Percentiles rank a stretch among this genome's conserved stretches.
phyloP scores from a whole-genome alignment of 257 asterid species.

The Mitragyna speciosa region DNA sequence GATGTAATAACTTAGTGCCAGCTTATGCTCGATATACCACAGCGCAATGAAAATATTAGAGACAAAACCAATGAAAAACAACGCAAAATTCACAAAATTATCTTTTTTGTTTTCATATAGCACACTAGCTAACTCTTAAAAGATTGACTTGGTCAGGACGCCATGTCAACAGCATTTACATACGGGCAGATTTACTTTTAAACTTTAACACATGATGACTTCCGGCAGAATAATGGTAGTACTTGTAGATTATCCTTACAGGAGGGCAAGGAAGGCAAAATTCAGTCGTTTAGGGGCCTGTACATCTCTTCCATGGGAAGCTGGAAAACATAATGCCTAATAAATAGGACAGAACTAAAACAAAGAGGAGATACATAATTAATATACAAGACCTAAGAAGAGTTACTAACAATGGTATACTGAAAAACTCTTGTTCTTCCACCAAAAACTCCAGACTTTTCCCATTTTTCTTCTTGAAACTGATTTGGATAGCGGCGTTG shows the following conservation, averaged over 20 bases:
- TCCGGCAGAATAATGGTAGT: not conserved
- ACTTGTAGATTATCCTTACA: not conserved
- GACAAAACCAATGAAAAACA: not conserved
- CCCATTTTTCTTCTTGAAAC: conserved; percentile 44
- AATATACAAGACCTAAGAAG: conserved; percentile 20
- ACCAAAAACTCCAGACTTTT: conserved; percentile 33
- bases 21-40: not conserved
- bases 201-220: not conserved
- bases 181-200: not conserved
- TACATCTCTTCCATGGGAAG: conserved; percentile 12
- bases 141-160: not conserved
- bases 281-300: conserved; percentile 7
- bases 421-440: conserved; percentile 38
- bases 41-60: not conserved
- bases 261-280: not conserved
- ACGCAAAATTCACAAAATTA: not conserved
- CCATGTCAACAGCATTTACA: conserved; percentile 5
- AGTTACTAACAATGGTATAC: conserved; percentile 20
- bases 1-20: not conserved
- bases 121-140: not conserved
- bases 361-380: not conserved
- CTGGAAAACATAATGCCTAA: not conserved
- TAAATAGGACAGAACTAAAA: not conserved
- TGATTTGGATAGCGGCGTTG: conserved; percentile 64
- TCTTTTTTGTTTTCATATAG: not conserved